A percentile compares a stretch with the other conserved stretches of the same genome.
Conservation (phyloP, 179 eudicot genomes). For the Beta macrorhiza region DNA sequence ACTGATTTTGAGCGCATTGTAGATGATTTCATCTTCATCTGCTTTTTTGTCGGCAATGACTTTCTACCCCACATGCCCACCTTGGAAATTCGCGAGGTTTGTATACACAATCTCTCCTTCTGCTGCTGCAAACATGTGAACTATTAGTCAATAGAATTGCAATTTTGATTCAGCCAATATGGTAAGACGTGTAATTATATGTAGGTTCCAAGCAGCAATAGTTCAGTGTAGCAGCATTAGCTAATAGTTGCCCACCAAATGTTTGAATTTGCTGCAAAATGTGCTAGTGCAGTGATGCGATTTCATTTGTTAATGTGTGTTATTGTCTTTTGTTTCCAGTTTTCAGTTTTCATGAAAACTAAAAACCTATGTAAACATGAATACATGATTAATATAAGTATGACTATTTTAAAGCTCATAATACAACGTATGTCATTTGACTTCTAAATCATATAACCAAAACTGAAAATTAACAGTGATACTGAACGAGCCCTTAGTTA, state of each 20-base stretch:
- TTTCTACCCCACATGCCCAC: constrained; percentile 98
- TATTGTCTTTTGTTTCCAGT: too few species aligned
- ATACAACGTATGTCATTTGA: too few species aligned
- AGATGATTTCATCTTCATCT: constrained; percentile 90
- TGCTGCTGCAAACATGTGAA: constrained; percentile 6
- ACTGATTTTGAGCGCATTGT: constrained; percentile 76
- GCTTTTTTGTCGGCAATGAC: constrained; percentile 97
- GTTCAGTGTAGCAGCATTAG: not conserved
- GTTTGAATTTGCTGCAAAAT: not conserved
- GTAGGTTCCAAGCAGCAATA: not conserved
- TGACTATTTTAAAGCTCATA: too few species aligned
- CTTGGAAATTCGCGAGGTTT: constrained; percentile 89
- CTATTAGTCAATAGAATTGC: not conserved
- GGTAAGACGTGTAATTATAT: not conserved
- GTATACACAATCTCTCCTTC: constrained; percentile 23
- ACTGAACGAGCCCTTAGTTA: not conserved
- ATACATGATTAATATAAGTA: too few species aligned
- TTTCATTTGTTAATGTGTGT: not conserved
- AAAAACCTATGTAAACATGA: too few species aligned
- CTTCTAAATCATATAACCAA: too few species aligned
- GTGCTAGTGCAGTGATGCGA: not conserved
- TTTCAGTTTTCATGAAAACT: too few species aligned
- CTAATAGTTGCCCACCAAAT: not conserved
- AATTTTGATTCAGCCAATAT: not conserved
- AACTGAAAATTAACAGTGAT: too few species aligned